Conservation (phyloP, 2,329 filamentous ascomycete genomes). For the Juglanconis juglandina region DNA sequence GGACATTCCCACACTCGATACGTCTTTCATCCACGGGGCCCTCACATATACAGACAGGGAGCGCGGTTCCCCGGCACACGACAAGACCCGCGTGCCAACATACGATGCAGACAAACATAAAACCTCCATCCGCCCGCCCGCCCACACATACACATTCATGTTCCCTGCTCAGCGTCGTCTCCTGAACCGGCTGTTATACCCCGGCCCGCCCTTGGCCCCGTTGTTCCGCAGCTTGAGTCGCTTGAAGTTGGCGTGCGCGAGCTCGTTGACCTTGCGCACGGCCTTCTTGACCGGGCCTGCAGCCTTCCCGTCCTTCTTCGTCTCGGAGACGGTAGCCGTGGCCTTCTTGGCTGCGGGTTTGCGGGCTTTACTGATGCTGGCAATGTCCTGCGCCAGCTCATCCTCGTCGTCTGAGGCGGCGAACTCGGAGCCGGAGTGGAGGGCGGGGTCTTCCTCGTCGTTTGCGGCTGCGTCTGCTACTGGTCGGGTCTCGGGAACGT, state of each 20-base stretch:
- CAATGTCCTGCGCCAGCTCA: constrained; percentile 32
- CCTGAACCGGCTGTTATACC: constrained; percentile 56
- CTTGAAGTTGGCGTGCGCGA: constrained; percentile 66
- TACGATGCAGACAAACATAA: too few relatives aligned
- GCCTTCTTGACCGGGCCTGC: constrained; percentile 46
- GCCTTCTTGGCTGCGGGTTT: constrained; percentile 10
- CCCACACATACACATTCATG: too few relatives aligned
- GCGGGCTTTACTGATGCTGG: background rate
- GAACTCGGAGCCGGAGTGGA: constrained; percentile 39
- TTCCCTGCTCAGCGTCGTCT: constrained; percentile 36
- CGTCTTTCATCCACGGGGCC: too few relatives aligned
- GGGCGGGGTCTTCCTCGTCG: constrained; percentile 28
- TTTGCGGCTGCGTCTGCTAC: constrained; percentile 27
- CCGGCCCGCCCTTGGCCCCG: constrained; percentile 60
- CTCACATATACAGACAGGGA: too few relatives aligned
- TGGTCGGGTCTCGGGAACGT: constrained; percentile 35
- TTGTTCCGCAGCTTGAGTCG: constrained; percentile 60
- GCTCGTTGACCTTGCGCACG: constrained; percentile 59
- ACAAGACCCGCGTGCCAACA: too few relatives aligned
- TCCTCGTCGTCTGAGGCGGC: constrained; percentile 35
- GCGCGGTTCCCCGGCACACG: too few relatives aligned
- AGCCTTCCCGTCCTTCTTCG: constrained; percentile 20
- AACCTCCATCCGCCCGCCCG: too few relatives aligned
- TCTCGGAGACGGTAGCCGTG: constrained; percentile 21
- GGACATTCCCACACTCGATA: too few relatives aligned